Evolutionary conservation across 345 rosid species (phyloP), one percentile per base, ranked within the genome.

Genomic region (Abelmoschus esculentus): DNA sequence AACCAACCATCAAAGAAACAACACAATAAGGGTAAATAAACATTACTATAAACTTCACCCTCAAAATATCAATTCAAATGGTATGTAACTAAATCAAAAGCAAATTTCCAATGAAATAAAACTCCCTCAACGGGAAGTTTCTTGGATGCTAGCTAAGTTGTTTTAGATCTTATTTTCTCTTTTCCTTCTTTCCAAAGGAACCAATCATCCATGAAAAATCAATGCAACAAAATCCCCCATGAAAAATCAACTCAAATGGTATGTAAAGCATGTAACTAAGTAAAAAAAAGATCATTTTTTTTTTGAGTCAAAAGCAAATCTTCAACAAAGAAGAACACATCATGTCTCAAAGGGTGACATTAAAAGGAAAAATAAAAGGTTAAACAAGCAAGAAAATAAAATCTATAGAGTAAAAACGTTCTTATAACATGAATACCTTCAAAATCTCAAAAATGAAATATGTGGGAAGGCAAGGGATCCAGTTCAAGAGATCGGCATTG

Each of bases 401-500:
- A 18, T 28, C 68, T 29, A 4, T 28, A 10, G 3, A 28, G 15
- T n/a, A 60, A 60, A 61, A 47, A 31, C 7, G 8, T 3, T 4
- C 46, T 34, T 50, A 61, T 49, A 14, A 1, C 54, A 54, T 62
- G 72, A 36, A 32, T 68, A 72, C 73, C 75, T 61, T 59, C 44
- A 71, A 11, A 67, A 52, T 63, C 15, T 49, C 18, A 10, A 44
- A 59, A 66, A 13, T 58, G 70, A 66, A 66, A 66, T 28, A 29
- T 9, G 28, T 31, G 36, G 34, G 70, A 15, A 70, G 53, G 15
- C 53, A 36, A 71, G 56, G 56, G 63, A 58, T 63, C 32, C 63
- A 29, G 13, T 36, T 64, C 38, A 63, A 52, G 9, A 19, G 42
- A 70, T 32, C 38, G 29, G 70, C 78, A 74, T 71, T 71, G 34